Conservation (phyloP, 2,329 filamentous ascomycete species). For the Teratosphaeria gauchensis region DNA sequence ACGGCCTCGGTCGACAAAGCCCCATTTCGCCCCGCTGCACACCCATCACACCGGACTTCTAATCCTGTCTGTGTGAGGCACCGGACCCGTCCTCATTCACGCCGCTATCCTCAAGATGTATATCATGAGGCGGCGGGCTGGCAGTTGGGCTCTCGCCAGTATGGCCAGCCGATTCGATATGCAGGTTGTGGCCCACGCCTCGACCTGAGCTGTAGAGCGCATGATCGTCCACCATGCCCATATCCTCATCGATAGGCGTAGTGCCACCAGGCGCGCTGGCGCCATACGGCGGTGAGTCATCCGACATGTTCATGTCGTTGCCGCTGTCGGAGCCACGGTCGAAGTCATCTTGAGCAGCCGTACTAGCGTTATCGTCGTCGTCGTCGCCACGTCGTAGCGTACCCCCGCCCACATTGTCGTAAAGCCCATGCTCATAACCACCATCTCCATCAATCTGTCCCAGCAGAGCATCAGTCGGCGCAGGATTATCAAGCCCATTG, state of each 20-base stretch:
- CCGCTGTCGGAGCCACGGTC: background rate
- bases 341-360: background rate
- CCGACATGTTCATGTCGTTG: background rate
- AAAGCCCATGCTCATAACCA: background rate
- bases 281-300: background rate
- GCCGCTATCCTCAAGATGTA: background rate
- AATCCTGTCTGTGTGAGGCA: background rate
- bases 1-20: background rate
- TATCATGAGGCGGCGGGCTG: background rate
- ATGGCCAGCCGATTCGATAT: background rate
- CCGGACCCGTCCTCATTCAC: background rate
- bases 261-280: background rate
- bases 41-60: background rate
- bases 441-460: background rate
- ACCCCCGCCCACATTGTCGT: background rate
- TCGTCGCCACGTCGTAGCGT: no score
- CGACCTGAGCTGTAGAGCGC: background rate
- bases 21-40: background rate
- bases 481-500: slow-evolving; percentile 1
- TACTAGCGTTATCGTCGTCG: background rate
- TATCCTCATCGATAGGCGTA: background rate
- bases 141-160: background rate
- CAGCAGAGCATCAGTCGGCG: slow-evolving; percentile 2
- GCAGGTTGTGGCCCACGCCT: background rate
- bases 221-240: background rate